Base-by-base conservation (phyloP, 129 eudicot species). In the Smallanthus sonchifolius region DNA sequence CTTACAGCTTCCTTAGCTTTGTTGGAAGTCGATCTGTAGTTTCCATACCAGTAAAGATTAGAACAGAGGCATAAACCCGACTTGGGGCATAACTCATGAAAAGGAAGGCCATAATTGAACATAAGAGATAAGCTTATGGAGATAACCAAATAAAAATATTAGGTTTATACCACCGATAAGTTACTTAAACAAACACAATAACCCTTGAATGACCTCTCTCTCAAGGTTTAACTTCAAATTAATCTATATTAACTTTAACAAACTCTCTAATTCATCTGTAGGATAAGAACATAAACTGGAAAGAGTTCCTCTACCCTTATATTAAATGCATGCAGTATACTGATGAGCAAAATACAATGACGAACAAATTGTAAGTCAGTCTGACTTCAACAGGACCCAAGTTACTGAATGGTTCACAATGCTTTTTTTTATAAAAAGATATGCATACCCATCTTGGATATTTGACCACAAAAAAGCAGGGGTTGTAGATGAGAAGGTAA, bases 381-480 rank as follows among this genome's bases (percentile, higher is more conserved):
- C 15, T 69, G 38, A 69, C 35, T 45, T 68, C 57, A 40, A 44
- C 56, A 70, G 20, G 32, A 70, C 57, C 3, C 20, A 40, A 39
- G 43, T 36, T 35, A 69, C 61, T n/a, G 24, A 76, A 37, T 56
- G 35, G 32, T 7, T 24, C 24, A 16, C 10, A 42, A 63, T 63
- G 24, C 14, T 14, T 34, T 35, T 7, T 24, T 24, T 24, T 24
- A 24, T 67, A 55, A 63, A 69, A 44, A 45, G 42, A 42, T 55
- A 30, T 3, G 20, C 81, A 67, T 86, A 89, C 96, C 78, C 86
- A 45, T 86, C 83, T 59, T 81, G 77, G 76, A 75, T 68, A 62
- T 86, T 81, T 44, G 97, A 88, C 97, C 97, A 91, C 65, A 91
- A 62, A 71, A 88, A 86, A 9, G 95, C 95, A 65, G 97, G 95